phyloP scores from a whole-genome alignment of 2,329 filamentous ascomycete genomes.

The Colletotrichum cordylinicola region DNA sequence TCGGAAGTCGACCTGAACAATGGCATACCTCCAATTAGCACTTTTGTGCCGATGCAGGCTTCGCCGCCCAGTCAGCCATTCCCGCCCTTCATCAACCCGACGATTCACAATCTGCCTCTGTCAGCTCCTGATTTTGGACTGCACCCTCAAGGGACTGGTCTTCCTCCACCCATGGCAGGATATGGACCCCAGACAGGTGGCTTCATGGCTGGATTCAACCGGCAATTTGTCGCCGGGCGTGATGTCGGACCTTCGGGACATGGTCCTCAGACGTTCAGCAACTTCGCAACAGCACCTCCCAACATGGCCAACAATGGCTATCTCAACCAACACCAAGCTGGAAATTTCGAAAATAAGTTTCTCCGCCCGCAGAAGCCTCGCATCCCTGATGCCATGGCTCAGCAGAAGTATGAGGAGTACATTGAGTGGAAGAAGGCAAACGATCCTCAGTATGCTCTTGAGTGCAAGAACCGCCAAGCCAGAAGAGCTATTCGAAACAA shows the following conservation, averaged over 20 bases:
- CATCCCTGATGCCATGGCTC: slow-evolving; percentile 43
- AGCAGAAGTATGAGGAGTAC: slow-evolving; percentile 53
- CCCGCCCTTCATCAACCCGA: neutral
- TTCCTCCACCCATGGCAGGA: neutral
- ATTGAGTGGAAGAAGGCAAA: slow-evolving; percentile 55
- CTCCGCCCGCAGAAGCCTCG: slow-evolving; percentile 44
- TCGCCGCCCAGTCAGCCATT: neutral
- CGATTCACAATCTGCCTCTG: neutral
- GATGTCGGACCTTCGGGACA: neutral
- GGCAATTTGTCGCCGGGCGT: neutral
- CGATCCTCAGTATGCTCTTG: slow-evolving; percentile 52
- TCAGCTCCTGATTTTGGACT: neutral
- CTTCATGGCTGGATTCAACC: neutral
- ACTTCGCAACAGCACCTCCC: neutral
- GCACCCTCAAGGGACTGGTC: neutral
- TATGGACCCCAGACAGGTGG: neutral
- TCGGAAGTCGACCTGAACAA: neutral
- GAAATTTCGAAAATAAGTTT: neutral
- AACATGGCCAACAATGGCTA: neutral
- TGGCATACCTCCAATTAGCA: neutral
- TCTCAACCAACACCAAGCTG: neutral
- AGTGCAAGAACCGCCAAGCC: slow-evolving; percentile 43
- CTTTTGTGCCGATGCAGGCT: neutral
- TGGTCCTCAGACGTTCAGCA: neutral
- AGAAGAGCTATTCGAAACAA: neutral